Evolutionary conservation across 495 filamentous ascomycete genomes (phyloP).

Genomic region (Annulohypoxylon nitens): DNA sequence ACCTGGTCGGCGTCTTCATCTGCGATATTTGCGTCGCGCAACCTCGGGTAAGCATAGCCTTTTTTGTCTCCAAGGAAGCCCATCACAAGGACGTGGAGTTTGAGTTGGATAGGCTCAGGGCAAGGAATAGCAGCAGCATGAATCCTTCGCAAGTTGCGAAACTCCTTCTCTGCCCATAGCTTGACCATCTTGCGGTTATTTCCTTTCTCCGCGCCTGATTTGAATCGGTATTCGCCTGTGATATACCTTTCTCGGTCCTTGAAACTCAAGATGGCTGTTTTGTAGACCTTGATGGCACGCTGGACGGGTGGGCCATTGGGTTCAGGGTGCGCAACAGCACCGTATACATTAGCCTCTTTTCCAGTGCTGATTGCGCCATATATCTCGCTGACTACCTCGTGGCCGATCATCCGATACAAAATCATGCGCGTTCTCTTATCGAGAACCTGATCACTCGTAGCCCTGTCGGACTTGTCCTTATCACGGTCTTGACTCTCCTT

Average conservation of each 20-base stretch:
- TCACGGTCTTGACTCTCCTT: constrained; percentile 65
- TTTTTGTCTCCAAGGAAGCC: constrained; percentile 88
- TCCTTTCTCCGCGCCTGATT: constrained; percentile 86
- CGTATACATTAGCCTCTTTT: constrained; percentile 98
- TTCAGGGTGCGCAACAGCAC: constrained; percentile 62
- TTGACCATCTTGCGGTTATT: constrained; percentile 96
- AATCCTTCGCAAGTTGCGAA: constrained; percentile 90
- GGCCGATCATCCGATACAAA: constrained; percentile 92
- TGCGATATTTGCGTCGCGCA: constrained; percentile 66
- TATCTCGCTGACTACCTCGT: constrained; percentile 81
- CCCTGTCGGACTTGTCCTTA: constrained; percentile 90
- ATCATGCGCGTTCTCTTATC: constrained; percentile 96
- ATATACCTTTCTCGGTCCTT: constrained; percentile 97
- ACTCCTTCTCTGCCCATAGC: constrained; percentile 98
- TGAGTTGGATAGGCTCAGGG: constrained; percentile 88
- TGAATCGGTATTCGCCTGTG: constrained; percentile 84
- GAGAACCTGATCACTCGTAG: constrained; percentile 92
- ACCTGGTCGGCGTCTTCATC: constrained; percentile 74
- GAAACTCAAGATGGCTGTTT: constrained; percentile 95
- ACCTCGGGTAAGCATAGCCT: constrained; percentile 85
- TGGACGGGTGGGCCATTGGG: constrained; percentile 61
- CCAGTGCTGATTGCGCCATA: constrained; percentile 94
- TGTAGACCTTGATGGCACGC: constrained; percentile 97
- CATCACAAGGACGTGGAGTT: constrained; percentile 94
- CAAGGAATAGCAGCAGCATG: constrained; percentile 86